Evolutionary conservation across 371 early-diverging fungal species (phyloP).

Genomic region (Haplosporangium sp.): DNA sequence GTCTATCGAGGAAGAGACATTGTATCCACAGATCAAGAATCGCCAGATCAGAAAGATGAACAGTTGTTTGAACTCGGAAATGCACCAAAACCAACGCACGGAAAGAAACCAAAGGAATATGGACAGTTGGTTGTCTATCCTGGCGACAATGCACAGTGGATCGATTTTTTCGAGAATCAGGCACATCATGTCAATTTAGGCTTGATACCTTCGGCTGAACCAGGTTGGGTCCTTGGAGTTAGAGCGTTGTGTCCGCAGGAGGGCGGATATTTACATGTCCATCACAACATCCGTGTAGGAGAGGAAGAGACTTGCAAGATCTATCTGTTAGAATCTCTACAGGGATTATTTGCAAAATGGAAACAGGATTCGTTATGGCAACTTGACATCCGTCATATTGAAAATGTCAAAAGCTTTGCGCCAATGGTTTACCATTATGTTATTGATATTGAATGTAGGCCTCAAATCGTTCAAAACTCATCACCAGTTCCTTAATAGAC

Average conservation of each 20-base stretch:
- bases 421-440: constrained; percentile 59
- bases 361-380: constrained; percentile 27
- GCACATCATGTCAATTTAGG: constrained; percentile 62
- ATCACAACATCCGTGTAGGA: constrained; percentile 50
- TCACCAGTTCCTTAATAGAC: not conserved
- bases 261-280: constrained; percentile 59
- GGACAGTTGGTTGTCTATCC: constrained; percentile 49
- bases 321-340: constrained; percentile 22
- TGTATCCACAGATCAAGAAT: not conserved
- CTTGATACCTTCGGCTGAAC: constrained; percentile 57
- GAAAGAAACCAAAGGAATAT: constrained; percentile 17
- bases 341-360: constrained; percentile 30
- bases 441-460: constrained; percentile 55
- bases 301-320: constrained; percentile 35
- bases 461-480: not conserved
- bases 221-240: constrained; percentile 58
- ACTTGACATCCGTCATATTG: constrained; percentile 46
- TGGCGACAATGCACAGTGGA: constrained; percentile 56
- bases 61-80: not conserved
- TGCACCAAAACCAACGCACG: not conserved
- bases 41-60: not conserved
- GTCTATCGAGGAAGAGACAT: constrained; percentile 6
- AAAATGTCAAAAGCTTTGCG: constrained; percentile 59
- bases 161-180: constrained; percentile 45
- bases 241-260: constrained; percentile 50